phyloP scores from a whole-genome alignment of 192 early-diverging fungal species.

The Backusella parvicylindrica region DNA sequence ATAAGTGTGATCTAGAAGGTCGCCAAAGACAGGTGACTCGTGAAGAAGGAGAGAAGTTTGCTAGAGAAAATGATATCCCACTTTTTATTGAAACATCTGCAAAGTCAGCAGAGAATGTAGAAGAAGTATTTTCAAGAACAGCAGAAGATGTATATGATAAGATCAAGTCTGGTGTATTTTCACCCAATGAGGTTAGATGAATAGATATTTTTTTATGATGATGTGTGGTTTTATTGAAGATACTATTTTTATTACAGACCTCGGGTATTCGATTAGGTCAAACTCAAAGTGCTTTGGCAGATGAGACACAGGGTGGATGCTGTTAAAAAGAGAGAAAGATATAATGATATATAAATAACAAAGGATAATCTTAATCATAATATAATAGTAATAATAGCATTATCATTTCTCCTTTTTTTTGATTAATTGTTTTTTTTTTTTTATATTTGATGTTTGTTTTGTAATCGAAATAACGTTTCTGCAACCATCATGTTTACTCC shows the following conservation, averaged over 20 bases:
- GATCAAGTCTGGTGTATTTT: conserved; percentile 72
- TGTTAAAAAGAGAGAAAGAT: conserved; percentile 11
- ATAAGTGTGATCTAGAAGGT: conserved; percentile 86
- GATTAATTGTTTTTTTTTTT: background rate
- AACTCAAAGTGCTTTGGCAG: conserved; percentile 36
- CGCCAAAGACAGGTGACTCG: conserved; percentile 71
- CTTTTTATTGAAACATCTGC: conserved; percentile 92
- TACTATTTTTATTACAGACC: conserved; percentile 24
- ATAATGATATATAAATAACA: too few species aligned
- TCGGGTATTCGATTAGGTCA: conserved; percentile 62
- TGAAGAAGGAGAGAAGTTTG: conserved; percentile 89
- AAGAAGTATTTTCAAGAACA: conserved; percentile 76
- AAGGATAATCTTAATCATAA: background rate
- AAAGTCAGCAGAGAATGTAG: conserved; percentile 85
- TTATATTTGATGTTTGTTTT: background rate
- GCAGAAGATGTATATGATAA: conserved; percentile 80
- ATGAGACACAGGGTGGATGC: conserved; percentile 9
- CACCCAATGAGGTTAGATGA: conserved; percentile 54
- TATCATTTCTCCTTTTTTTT: background rate
- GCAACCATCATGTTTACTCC: background rate
- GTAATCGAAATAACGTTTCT: background rate
- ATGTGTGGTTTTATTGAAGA: background rate
- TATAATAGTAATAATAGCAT: background rate
- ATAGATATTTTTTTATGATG: conserved; percentile 19
- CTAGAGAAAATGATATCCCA: conserved; percentile 70